A percentile compares a stretch with the other conserved stretches of the same genome.
These are phyloP conservation scores for Xylaria sp. DNA, from an alignment of 2,329 filamentous ascomycete species.

Conservation along the genomic window DNA sequence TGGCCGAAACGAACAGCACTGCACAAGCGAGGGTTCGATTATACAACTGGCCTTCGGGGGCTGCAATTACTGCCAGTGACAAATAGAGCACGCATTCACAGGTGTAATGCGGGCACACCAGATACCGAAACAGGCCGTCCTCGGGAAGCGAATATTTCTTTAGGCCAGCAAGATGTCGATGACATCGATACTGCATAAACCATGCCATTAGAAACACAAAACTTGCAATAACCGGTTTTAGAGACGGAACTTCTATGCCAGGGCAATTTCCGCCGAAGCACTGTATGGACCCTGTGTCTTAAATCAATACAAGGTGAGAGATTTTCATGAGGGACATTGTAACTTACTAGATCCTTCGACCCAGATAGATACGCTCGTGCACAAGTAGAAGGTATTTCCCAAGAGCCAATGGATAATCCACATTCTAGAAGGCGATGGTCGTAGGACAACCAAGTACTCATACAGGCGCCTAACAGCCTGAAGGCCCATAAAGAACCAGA, in stretches of 20 bases:
- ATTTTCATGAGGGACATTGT: neutral
- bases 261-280: slow-evolving; percentile 40
- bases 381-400: slow-evolving; percentile 80
- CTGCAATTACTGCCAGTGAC: slow-evolving; percentile 77
- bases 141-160: slow-evolving; percentile 86
- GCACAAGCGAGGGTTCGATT: slow-evolving; percentile 81
- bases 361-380: slow-evolving; percentile 82
- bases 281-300: slow-evolving; percentile 50
- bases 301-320: slow-evolving; percentile 36
- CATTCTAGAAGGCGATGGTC: slow-evolving; percentile 80
- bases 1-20: slow-evolving; percentile 77
- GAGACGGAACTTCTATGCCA: slow-evolving; percentile 49
- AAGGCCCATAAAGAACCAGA: slow-evolving; percentile 77
- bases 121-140: slow-evolving; percentile 74
- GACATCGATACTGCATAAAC: slow-evolving; percentile 78
- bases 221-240: slow-evolving; percentile 66
- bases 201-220: slow-evolving; percentile 77
- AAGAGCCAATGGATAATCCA: slow-evolving; percentile 85
- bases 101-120: slow-evolving; percentile 91
- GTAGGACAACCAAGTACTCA: slow-evolving; percentile 75
- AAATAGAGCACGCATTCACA: slow-evolving; percentile 88
- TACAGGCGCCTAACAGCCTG: slow-evolving; percentile 81
- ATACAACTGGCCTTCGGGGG: slow-evolving; percentile 71
- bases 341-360: slow-evolving; percentile 79
- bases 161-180: slow-evolving; percentile 74